Base-by-base conservation (phyloP, 2,329 filamentous ascomycete genomes). In the Sporothrix brunneoviolacea region DNA sequence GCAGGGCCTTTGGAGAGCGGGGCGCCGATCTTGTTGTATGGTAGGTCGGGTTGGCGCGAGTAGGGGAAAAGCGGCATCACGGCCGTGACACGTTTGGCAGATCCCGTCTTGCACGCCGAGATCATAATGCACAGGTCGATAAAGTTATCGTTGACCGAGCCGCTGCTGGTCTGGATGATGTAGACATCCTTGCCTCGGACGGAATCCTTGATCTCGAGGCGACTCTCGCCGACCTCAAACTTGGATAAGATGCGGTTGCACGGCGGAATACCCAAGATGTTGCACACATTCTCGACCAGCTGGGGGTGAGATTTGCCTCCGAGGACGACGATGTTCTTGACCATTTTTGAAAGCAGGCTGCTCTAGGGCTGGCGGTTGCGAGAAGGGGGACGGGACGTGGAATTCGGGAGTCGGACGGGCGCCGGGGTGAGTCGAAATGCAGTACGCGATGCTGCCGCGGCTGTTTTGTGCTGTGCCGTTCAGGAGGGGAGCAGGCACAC, bases 121-220 rank as follows among this genome's bases (percentile, higher is more conserved):
- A 97, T 91, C 72, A 93, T 95, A 71, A 97, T 96, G 68, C 95
- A 87, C 44, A 97, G 83, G 65, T 98, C 93, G 73, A 98, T 86
- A 58, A 98, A 82, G 70, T 95, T 84, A 70, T 98, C 93, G 66
- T 98, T 98, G 70, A 96, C 88, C 62, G 86, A 87, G 57, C 89
- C 90, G 60, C 88, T 88, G 60, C 89, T 90, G 37, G 89, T 93
- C 70, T 97, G 91, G 62, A 98, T 89, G 65, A 97, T 96, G 73
- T 94, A 98, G 66, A 96, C 93, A 81, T 98, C 93, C 69, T 98
- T 98, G 60, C 88, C 93, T 61, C 93, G 86, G 46, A 98, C 93
- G 13, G 90, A 95, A 69, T 98, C 93, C 67, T 91, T 80, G 63
- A 98, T 95, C 70, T 97, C 93, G 56, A 95, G 91, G 50, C 91